Conservation (phyloP, 2,329 filamentous ascomycete genomes). For the Fusarium sororula region DNA sequence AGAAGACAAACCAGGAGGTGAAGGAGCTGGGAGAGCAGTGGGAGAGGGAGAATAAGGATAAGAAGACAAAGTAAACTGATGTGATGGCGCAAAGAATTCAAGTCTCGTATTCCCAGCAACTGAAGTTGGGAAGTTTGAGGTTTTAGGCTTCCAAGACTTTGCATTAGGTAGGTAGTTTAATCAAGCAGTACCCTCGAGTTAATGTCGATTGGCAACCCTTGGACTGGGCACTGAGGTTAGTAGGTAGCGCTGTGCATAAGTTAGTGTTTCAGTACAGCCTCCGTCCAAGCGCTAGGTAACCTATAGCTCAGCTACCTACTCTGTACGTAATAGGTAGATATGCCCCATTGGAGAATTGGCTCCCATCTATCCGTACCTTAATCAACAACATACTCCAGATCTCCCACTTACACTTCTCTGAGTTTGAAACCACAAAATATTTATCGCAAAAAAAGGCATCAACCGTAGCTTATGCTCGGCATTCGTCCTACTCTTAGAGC, state of each 20-base stretch:
- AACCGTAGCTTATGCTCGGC: conserved; percentile 56
- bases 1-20: conserved; percentile 39
- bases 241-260: not conserved
- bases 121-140: not conserved
- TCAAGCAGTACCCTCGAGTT: not conserved
- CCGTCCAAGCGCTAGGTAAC: conserved; percentile 14
- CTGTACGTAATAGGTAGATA: not conserved
- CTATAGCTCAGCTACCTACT: conserved; percentile 4
- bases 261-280: not conserved
- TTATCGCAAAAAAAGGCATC: conserved; percentile 28
- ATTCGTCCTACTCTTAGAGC: conserved; percentile 60
- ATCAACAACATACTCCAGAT: conserved; percentile 11
- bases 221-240: not conserved
- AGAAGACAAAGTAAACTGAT: conserved; percentile 28
- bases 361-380: conserved; percentile 10
- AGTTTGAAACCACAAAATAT: conserved; percentile 11
- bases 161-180: too few relatives aligned
- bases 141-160: not conserved
- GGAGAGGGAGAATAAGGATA: conserved; percentile 34
- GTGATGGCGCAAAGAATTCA: not conserved
- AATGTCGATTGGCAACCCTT: not conserved
- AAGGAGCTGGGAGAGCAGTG: conserved; percentile 33
- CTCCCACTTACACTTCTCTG: conserved; percentile 3
- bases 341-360: not conserved
- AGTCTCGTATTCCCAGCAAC: not conserved